Base-by-base conservation (phyloP, 2,329 filamentous ascomycete species). In the Xylariales sp. region DNA sequence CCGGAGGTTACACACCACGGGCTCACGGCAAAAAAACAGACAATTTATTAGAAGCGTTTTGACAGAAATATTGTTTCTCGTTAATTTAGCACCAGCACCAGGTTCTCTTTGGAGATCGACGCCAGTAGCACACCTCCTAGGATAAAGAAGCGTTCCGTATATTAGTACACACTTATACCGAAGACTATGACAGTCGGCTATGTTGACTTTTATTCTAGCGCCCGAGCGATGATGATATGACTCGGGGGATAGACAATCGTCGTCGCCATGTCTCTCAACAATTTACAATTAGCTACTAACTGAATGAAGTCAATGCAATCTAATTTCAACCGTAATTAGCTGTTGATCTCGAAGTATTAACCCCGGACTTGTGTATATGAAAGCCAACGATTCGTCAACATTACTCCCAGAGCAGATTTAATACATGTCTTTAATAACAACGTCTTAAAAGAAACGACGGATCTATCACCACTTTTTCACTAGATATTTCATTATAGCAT, bases 401-500 rank as follows among this genome's bases (percentile, higher is more conserved):
- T 39, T 23, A 23, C 23, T 30, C 36, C 10, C 8, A 28, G 8
- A 6, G 4, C n/a, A 16, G 18, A 28, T 28, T 43, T 18, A 43
- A 32, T 18, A 30, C 2, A n/a, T 14, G 5, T 28, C 16, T 5
- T 3, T 9, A 14, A n/a, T 3, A 55, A 16, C 3, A 43, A 32
- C 30, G 8, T 56, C 18, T 16, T n/a, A n/a, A 8, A 16, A 30
- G 1, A 45, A 43, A 45, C 18, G 3, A 28, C 3, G 2, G 23
- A 45, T 41, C 8, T 7, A 32, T 32, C 23, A 18, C 14, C 5
- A 28, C 3, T 45, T 8, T 8, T 16, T 45, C 23, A 45, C 23
- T 5, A 56, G 14, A 32, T 45, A 30, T 34, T 53, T 18, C 77
- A 83, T 71, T 48, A 86, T 85, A 83, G 77, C 83, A 78, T 80